Base-by-base conservation (phyloP, 495 filamentous ascomycete genomes). In the Amorphotheca resinae region DNA sequence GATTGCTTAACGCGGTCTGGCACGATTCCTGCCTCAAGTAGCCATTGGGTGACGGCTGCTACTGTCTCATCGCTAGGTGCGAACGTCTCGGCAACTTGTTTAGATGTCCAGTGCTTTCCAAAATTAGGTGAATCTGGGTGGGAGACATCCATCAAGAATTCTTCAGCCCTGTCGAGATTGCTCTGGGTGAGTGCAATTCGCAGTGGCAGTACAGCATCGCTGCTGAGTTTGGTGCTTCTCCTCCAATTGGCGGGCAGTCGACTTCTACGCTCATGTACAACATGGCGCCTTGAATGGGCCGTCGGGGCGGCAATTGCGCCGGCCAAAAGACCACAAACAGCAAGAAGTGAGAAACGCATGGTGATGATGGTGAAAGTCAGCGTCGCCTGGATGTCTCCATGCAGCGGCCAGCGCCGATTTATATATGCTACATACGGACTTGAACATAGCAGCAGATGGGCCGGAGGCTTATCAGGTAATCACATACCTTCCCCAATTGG, bases 151-250 rank as follows among this genome's bases (percentile, higher is more conserved):
- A 74, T 73, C 2, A 76, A 57, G 20, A 66, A 63, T 12, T 69
- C 68, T 46, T 73, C 62, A 1, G 62, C 69, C 26, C 56, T 50
- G 32, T 73, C 62, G 12, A 74, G 38, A 36, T 73, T 74, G 17
- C 52, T 60, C 52, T 76, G 72, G 8, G 55, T 62, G 46, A 76
- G 49, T 5, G 64, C 72, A 46, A 76, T 72, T 23, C 68, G 61
- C 22, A 76, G 64, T 1, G 70, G 68, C 0, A 76, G 26, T 25
- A 28, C 16, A 4, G 46, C 41, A 16, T 50, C 43, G 8, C 30
- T 21, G 25, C 37, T 25, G n/a, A 52, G 41, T n/a, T 41, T 36
- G 18, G 34, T 15, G 22, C 16, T 36, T 23, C 41, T 48, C 33
- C 25, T 18, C 49, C 49, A 52, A 5, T 41, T 22, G 8, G n/a